Conservation (phyloP, 2,329 filamentous ascomycete genomes). For the Akanthomyces lecanii region DNA sequence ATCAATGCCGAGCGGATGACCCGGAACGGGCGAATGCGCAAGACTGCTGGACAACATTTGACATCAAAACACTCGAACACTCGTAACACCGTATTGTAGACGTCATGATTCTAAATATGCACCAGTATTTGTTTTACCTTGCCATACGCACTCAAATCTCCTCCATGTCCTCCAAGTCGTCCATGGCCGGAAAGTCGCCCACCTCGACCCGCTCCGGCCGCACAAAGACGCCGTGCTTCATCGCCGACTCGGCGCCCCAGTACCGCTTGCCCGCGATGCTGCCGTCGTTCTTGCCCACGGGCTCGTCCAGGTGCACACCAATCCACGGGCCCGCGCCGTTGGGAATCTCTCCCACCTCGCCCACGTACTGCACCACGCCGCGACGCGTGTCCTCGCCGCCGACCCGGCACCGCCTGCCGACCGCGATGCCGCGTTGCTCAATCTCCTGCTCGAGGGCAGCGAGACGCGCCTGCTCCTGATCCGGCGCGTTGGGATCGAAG, state of each 20-base stretch:
- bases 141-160: conserved; percentile 49
- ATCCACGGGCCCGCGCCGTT: conserved; percentile 64
- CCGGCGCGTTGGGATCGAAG: conserved; percentile 82
- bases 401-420: conserved; percentile 61
- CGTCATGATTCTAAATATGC: background rate
- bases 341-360: conserved; percentile 70
- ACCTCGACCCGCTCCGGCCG: conserved; percentile 72
- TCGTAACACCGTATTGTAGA: background rate
- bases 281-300: conserved; percentile 79
- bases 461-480: conserved; percentile 67
- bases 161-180: conserved; percentile 74
- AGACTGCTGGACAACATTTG: background rate
- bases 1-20: no score
- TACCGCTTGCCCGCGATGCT: conserved; percentile 64
- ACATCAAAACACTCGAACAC: background rate
- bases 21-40: background rate
- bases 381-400: conserved; percentile 64
- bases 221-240: conserved; percentile 75
- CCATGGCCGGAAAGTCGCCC: conserved; percentile 66
- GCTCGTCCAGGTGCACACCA: conserved; percentile 71
- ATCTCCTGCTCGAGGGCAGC: conserved; percentile 67
- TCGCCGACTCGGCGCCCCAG: conserved; percentile 59
- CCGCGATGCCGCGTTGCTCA: conserved; percentile 59
- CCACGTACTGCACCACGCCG: conserved; percentile 68
- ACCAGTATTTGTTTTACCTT: background rate